Base-by-base conservation (phyloP, 768 basidiomycete genomes). In the Plicaturopsis crispa region DNA sequence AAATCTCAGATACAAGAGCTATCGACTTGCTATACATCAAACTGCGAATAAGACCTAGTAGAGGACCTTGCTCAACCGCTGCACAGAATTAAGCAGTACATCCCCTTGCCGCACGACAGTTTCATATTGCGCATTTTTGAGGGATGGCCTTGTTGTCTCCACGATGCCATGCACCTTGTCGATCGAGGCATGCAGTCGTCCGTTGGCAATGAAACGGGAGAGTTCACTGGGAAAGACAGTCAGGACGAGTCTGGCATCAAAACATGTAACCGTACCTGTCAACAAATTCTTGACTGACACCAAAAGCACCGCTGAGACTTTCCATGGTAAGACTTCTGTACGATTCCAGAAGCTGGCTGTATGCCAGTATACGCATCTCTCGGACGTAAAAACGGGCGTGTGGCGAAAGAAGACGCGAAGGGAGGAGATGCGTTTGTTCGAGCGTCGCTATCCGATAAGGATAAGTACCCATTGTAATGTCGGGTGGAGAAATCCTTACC, bases 131-230 rank as follows among this genome's bases (percentile, higher is more conserved):
- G 83, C 80, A 36, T 80, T 86, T 72, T 96, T 83, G 31, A 72
- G 59, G 32, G 77, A 70, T 4, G 75, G 72, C 41, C 89, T 70
- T 34, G 86, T 92, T 18, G 94, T 97, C 63, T 92, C 87, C 12
- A 97, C 91, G 24, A 97, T 74, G 0, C 91, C 89, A 40, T 84
- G 72, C n/a, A 98, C 94, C 52, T 89, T 88, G 69, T 98, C 93
- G 43, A 98, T 97, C 1, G 80, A 79, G 49, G 83, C 86, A 51
- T 88, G 80, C 35, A 99, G 61, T 8, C 94, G 72, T 17, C 86
- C 84, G 11, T 76, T 75, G 12, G 92, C 83, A 48, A 99, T 97
- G 66, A 97, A 94, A 5, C 81, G 75, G 21, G 89, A 88, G 24
- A 98, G 70, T 53, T 99, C 93, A 48, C 89, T 92, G 49, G 35